phyloP scores from a whole-genome alignment of 1,284 basidiomycete genomes.

The Naganishia albida region DNA sequence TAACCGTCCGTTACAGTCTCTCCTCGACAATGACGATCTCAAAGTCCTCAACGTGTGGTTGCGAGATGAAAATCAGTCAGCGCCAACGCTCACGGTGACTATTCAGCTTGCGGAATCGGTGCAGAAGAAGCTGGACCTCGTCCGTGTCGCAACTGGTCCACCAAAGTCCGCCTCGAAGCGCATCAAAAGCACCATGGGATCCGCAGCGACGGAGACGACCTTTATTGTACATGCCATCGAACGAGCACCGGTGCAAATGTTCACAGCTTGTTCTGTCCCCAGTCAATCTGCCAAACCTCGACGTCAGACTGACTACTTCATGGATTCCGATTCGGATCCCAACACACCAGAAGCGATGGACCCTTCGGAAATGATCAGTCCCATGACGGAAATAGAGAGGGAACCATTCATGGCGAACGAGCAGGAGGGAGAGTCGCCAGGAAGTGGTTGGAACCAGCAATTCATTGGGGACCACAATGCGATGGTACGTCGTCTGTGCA shows the following conservation, averaged over 20 bases:
- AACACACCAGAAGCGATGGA: not conserved
- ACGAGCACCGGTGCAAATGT: not conserved
- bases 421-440: not conserved
- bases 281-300: not conserved
- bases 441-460: conserved; percentile 11
- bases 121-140: conserved; percentile 19
- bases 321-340: not conserved
- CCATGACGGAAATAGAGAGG: conserved; percentile 10
- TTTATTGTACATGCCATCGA: conserved; percentile 20
- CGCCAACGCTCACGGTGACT: conserved; percentile 8
- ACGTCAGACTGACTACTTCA: not conserved
- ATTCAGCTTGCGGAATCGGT: conserved; percentile 6
- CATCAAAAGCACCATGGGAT: not conserved
- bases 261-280: not conserved
- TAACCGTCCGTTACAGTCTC: conserved; percentile 8
- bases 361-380: conserved; percentile 8
- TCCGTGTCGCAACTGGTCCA: conserved; percentile 3
- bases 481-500: not conserved
- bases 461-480: not conserved
- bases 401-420: conserved; percentile 14
- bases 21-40: conserved; percentile 6
- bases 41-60: conserved; percentile 27
- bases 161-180: no score
- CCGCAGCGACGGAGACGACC: not conserved
- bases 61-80: conserved; percentile 15